Evolutionary conservation across 75 land plant species (phyloP).

Genomic region (Selaginella moellendorffii): DNA sequence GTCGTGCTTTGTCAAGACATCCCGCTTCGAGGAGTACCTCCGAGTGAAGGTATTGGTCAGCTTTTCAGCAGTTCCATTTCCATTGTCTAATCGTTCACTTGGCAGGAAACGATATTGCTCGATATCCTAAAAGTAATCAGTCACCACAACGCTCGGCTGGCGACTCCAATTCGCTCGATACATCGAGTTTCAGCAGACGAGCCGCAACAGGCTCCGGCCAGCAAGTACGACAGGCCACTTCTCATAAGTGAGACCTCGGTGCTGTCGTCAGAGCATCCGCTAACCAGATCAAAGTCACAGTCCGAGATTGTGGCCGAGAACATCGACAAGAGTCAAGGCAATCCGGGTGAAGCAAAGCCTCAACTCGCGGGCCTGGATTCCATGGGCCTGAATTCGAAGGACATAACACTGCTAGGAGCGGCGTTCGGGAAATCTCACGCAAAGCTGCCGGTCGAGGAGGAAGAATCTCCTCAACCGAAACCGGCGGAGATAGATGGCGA

Average conservation of each 20-base stretch:
- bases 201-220: background rate
- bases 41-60: constrained; percentile 4
- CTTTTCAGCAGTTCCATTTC: too few relatives aligned
- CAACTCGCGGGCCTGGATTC: background rate
- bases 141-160: background rate
- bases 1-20: constrained; percentile 5
- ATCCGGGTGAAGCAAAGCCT: too few relatives aligned
- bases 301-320: background rate
- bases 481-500: background rate
- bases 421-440: background rate
- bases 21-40: constrained; percentile 8
- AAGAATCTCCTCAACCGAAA: background rate
- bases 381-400: constrained; percentile 5
- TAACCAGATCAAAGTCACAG: background rate
- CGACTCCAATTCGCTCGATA: background rate
- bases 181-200: background rate
- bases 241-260: background rate
- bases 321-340: background rate
- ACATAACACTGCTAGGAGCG: constrained; percentile 6
- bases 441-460: background rate
- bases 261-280: too few relatives aligned
- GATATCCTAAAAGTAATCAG: constrained; percentile 6
- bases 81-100: background rate
- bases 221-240: background rate
- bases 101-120: background rate